Conservation (phyloP, 495 filamentous ascomycete species). For the Friedmanniomyces simplex region DNA sequence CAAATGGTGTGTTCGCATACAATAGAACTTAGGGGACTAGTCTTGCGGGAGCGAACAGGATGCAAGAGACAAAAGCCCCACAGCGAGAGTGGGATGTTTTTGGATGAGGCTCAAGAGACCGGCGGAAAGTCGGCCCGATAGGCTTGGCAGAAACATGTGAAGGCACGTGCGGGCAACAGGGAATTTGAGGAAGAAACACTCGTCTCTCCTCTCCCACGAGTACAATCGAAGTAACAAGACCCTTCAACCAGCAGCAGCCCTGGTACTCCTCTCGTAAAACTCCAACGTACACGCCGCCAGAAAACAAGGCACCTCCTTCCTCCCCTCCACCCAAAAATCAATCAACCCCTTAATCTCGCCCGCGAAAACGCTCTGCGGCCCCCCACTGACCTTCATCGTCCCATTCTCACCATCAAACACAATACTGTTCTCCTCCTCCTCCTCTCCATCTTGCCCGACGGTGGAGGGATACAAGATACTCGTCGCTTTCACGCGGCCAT, state of each 20-base stretch:
- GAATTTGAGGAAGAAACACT: no score
- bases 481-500: conserved; percentile 81
- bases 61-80: background rate
- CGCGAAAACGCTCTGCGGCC: conserved; percentile 76
- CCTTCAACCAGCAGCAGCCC: no score
- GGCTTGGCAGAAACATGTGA: no score
- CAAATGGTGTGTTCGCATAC: background rate
- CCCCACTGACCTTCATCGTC: conserved; percentile 94
- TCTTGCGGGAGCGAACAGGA: background rate
- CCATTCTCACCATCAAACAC: conserved; percentile 93
- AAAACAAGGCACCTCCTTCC: conserved; percentile 85
- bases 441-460: conserved; percentile 26
- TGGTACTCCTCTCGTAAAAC: conserved; percentile 68
- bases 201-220: no score
- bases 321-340: conserved; percentile 86
- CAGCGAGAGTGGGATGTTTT: no score
- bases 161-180: no score
- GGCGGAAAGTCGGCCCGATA: no score
- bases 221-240: no score
- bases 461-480: conserved; percentile 60
- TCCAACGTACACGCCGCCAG: conserved; percentile 80
- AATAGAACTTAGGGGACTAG: conserved; percentile 1
- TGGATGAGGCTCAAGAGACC: no score
- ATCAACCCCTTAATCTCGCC: conserved; percentile 70
- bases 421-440: conserved; percentile 66